Evolutionary conservation across 2,329 filamentous ascomycete species (phyloP).

Genomic region (Cladosporium cucumerinum): DNA sequence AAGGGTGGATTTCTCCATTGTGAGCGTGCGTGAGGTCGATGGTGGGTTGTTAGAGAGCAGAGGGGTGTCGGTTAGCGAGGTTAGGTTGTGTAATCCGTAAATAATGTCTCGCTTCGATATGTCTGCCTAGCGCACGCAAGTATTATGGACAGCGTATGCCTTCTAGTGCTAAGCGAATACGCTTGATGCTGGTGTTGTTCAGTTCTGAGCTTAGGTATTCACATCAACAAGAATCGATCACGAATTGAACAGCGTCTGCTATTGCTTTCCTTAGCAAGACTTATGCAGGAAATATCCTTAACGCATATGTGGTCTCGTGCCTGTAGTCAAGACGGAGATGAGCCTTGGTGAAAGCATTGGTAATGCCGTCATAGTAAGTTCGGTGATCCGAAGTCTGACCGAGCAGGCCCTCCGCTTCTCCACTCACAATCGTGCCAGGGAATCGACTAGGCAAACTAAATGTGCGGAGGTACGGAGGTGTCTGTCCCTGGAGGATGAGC

Average conservation of each 20-base stretch:
- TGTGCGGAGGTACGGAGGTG: constrained; percentile 4
- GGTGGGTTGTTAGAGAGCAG: not conserved
- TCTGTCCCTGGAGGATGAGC: not conserved
- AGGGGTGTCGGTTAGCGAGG: not conserved
- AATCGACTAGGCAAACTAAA: not conserved
- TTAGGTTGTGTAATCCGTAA: not conserved
- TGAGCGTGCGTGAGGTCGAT: not conserved
- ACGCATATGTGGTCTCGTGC: not conserved
- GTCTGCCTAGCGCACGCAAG: not conserved
- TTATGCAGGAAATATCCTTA: too few species aligned
- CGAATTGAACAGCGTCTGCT: too few species aligned
- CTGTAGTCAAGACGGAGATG: not conserved
- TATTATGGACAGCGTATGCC: not conserved
- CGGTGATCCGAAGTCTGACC: not conserved
- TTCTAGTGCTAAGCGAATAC: not conserved
- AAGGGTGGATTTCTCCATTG: not conserved
- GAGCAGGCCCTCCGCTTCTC: not conserved
- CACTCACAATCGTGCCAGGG: not conserved
- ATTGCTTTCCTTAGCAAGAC: not conserved
- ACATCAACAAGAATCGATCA: not conserved
- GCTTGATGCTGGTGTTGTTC: not conserved
- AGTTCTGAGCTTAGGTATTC: not conserved
- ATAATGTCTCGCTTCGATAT: not conserved
- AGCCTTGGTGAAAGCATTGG: not conserved
- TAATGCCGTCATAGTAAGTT: not conserved